Base-by-base conservation (phyloP, 2,329 filamentous ascomycete species). In the Mollisiaceae sp. region DNA sequence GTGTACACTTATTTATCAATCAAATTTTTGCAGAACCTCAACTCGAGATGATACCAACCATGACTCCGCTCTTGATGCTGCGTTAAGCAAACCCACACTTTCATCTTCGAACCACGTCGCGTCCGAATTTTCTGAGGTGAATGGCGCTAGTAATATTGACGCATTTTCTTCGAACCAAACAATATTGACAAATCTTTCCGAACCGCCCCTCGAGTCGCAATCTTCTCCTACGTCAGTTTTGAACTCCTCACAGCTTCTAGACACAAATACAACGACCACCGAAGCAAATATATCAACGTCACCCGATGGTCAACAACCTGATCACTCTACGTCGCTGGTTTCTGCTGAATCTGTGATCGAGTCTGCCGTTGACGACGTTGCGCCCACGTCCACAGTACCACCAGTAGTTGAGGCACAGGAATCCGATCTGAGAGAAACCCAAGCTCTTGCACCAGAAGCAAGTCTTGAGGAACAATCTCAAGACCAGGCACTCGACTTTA, bases 1-100 rank as follows among this genome's bases (percentile, higher is more conserved):
- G 54, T 68, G 63, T 72, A 71, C 63, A 67, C 69, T 70, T 75
- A 76, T 73, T 75, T 75, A 75, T 75, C 62, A 74, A 73, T 72
- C 45, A 67, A 74, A 73, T 70, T 62, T 67, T 67, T 70, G 62
- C 71, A 77, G 75, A 73, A 69, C 60, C 65, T 69, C 73, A 64
- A 70, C 64, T 66, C 71, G 63, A 69, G 70, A 76, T 75, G 74
- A 74, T 62, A 70, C 58, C 63, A 65, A 65, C 72, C 66, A 74
- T 59, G 60, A 65, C 65, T 65, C 70, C 39, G 59, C 65, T 41
- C 57, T 67, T 71, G 67, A 73, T 56, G 24, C 67, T 20, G 47
- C 62, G 35, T 45, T 70, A 62, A 68, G 43, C 60, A 69, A 73
- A 60, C 14, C 60, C 43, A 47, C 54, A 24, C 54, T 45, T 52